These are phyloP conservation scores for Wickerhamiella sorbophila DNA, from an alignment of 805 yeast genomes.

Conservation along the genomic window DNA sequence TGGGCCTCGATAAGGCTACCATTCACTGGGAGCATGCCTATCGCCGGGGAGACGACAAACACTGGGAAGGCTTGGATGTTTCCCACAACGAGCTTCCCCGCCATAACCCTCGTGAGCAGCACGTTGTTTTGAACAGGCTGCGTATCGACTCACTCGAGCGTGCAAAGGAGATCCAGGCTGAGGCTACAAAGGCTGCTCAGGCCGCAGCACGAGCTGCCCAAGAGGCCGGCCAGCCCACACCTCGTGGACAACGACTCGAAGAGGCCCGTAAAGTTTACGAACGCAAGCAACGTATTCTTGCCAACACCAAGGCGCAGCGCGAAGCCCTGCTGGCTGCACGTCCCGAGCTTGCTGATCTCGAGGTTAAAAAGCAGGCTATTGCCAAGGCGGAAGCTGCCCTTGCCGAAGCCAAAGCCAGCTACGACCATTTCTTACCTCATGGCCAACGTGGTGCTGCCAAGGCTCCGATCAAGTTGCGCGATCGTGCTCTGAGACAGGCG, in stretches of 20 bases:
- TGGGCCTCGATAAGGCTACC: slow-evolving; percentile 30
- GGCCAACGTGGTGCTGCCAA: slow-evolving; percentile 21
- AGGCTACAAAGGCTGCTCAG: slow-evolving; percentile 2
- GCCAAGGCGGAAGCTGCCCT: slow-evolving; percentile 15
- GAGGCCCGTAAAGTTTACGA: slow-evolving; percentile 4
- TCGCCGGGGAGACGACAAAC: slow-evolving; percentile 67
- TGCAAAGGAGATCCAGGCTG: slow-evolving; percentile 6
- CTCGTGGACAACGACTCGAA: slow-evolving; percentile 5
- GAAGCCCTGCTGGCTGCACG: slow-evolving; percentile 11
- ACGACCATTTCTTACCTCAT: slow-evolving; percentile 19
- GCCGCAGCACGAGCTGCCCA: slow-evolving; percentile 8
- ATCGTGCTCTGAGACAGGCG: slow-evolving; percentile 18
- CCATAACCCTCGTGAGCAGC: slow-evolving; percentile 51
- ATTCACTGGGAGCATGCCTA: slow-evolving; percentile 76
- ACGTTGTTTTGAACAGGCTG: slow-evolving; percentile 44
- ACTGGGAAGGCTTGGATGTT: slow-evolving; percentile 51
- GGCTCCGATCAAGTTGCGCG: slow-evolving; percentile 20
- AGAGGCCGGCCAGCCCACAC: slow-evolving; percentile 12
- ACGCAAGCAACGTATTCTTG: slow-evolving; percentile 4
- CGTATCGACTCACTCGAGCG: slow-evolving; percentile 12
- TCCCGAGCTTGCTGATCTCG: slow-evolving; percentile 17
- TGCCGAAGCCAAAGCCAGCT: slow-evolving; percentile 13
- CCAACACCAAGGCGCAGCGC: slow-evolving; percentile 8
- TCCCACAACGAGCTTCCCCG: slow-evolving; percentile 43
- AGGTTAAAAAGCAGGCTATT: slow-evolving; percentile 12